Base-by-base conservation (phyloP, 306 rosid genomes). In the Potentilla sterilis region DNA sequence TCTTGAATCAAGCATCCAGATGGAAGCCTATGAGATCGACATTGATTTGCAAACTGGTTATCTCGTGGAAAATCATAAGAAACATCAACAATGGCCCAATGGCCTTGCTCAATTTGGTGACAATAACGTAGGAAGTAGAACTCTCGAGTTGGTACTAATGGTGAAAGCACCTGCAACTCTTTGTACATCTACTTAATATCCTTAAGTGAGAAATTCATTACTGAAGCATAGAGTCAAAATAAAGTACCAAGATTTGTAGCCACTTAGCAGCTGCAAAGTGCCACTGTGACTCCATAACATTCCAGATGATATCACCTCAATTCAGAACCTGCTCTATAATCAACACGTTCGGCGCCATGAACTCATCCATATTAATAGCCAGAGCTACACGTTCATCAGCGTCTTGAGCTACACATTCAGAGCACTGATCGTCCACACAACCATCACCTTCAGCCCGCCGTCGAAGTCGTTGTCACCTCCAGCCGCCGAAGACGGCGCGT, bases 1-100 rank as follows among this genome's bases (percentile, higher is more conserved):
- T 92, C 98, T 77, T 87, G 95, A 63, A 94, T 90, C 67, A 94
- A 86, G 87, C 96, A 90, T 14, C 98, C 98, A 1, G 98, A 92
- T 44, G 98, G 96, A 76, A 86, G 90, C n/a, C 89, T 84, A 51
- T 74, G 97, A 67, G 82, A 87, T 21, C 85, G 87, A 75, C 51
- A 81, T 66, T 88, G 98, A 59, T 86, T 81, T 67, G 83, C 65
- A 75, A 86, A 86, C 22, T 91, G 97, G 72, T 80, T 86, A 54
- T 92, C 97, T 22, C 86, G 85, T 9, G 97, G 89, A 28, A 90
- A 78, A 14, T 90, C 92, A 54, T 94, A 92, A 14, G 97, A 92
- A 54, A 94, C 89, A 80, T 94, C 91, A 0, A 82, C 97, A 18
- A 94, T 72, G 2, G 95, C 97, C 98, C 98, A 94, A 41, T 70